These are phyloP conservation scores for Rhodocollybia butyracea DNA, from an alignment of 768 basidiomycete genomes.

Conservation along the genomic window DNA sequence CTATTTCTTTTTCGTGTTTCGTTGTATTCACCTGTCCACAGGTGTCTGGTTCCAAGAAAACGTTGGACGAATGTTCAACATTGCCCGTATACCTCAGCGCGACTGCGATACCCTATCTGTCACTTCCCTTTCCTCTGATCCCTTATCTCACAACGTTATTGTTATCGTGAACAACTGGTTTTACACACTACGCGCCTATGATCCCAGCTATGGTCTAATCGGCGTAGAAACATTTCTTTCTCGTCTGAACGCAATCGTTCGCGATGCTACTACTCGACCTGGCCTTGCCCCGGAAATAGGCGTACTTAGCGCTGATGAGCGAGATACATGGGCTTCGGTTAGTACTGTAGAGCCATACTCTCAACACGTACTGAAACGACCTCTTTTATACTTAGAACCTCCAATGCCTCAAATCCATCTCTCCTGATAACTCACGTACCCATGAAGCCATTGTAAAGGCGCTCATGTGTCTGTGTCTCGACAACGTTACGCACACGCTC, in stretches of 20 bases:
- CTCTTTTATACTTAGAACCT: constrained; percentile 55
- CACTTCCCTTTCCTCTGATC: constrained; percentile 38
- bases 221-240: constrained; percentile 38
- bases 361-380: not conserved
- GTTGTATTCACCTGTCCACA: constrained; percentile 12
- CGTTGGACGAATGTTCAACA: constrained; percentile 67
- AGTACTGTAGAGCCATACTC: constrained; percentile 16
- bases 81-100: constrained; percentile 67
- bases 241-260: constrained; percentile 40
- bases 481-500: constrained; percentile 57
- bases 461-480: constrained; percentile 78
- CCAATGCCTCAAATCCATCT: constrained; percentile 60
- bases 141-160: constrained; percentile 55
- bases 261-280: constrained; percentile 5
- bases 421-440: constrained; percentile 56
- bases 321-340: constrained; percentile 82
- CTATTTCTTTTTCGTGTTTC: not conserved
- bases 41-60: constrained; percentile 65
- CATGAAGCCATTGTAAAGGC: constrained; percentile 69
- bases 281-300: constrained; percentile 53
- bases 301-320: constrained; percentile 71
- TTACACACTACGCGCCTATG: constrained; percentile 72
- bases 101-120: constrained; percentile 63
- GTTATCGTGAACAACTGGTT: constrained; percentile 76
- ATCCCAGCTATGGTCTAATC: constrained; percentile 27